Evolutionary conservation across 1,139 yeast genomes (phyloP).

Genomic region (Blastobotrys illinoisensis): DNA sequence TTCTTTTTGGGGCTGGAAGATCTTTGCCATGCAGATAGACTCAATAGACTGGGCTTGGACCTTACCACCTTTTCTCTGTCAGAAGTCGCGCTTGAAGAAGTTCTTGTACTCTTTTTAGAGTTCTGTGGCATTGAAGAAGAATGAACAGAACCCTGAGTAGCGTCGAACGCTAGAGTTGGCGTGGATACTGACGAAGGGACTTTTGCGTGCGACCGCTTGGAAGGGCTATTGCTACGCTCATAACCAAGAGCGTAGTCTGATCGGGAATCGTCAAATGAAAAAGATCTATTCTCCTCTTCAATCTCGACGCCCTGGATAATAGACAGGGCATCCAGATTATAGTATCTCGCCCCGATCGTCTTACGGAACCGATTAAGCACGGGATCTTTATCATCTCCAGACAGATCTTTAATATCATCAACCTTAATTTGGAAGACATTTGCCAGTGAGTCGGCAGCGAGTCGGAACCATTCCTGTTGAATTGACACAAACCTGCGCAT

Average conservation of each 20-base stretch:
- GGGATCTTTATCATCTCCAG: slow-evolving; percentile 22
- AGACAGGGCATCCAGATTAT: neutral
- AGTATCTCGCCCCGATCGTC: neutral
- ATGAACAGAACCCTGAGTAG: neutral
- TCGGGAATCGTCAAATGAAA: neutral
- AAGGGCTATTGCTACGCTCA: neutral
- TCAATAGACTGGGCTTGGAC: slow-evolving; percentile 3
- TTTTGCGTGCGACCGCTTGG: neutral
- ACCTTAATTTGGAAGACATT: slow-evolving; percentile 20
- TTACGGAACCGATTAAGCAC: slow-evolving; percentile 18
- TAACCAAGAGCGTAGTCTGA: neutral
- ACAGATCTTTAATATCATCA: slow-evolving; percentile 17
- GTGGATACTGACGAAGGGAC: neutral
- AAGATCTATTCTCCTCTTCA: neutral
- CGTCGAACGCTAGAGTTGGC: neutral
- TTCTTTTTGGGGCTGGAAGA: neutral
- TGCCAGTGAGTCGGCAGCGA: slow-evolving; percentile 26
- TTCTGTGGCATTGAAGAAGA: neutral
- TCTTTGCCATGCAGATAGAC: slow-evolving; percentile 7
- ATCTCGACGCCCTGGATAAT: neutral
- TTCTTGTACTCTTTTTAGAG: neutral
- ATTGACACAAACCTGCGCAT: slow-evolving; percentile 22
- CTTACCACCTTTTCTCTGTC: slow-evolving; percentile 9
- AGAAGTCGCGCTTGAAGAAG: neutral
- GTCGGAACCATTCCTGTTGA: slow-evolving; percentile 27